These are phyloP conservation scores for Candida dubliniensis DNA, from an alignment of 1,139 yeast species.

Conservation along the genomic window DNA sequence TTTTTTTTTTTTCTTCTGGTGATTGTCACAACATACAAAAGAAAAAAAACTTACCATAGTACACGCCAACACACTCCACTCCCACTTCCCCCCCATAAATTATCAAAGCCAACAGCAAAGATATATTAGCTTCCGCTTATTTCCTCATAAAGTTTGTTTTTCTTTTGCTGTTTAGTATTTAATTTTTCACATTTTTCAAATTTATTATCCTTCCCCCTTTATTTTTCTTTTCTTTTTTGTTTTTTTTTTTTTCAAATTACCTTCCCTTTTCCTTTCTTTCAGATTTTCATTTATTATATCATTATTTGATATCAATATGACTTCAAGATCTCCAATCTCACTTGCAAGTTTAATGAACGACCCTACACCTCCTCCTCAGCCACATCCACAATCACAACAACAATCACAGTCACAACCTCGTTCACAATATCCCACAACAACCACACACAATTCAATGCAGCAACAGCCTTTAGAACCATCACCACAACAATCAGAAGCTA, in stretches of 20 bases:
- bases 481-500: conserved; percentile 3
- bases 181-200: conserved; percentile 2
- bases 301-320: not conserved
- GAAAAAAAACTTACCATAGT: not conserved
- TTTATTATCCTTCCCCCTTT: not conserved
- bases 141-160: not conserved
- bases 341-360: conserved; percentile 5
- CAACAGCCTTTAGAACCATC: conserved; percentile 3
- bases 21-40: too few species aligned
- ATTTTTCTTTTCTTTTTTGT: not conserved
- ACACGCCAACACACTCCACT: not conserved
- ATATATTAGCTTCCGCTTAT: not conserved
- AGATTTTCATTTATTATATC: not conserved
- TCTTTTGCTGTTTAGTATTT: not conserved
- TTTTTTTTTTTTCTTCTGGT: too few species aligned
- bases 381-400: not conserved
- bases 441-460: conserved; percentile 1
- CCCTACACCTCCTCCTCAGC: conserved; percentile 1
- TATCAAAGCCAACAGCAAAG: not conserved
- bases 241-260: not conserved
- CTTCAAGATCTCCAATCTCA: conserved; percentile 6
- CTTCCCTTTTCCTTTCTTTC: not conserved
- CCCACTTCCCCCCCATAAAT: not conserved
- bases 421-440: conserved; percentile 5
- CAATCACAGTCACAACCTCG: conserved; percentile 1